Percentiles rank a stretch among this genome's conserved stretches.
These are phyloP conservation scores for Amyloporia xantha DNA, from an alignment of 768 basidiomycete genomes.

Conservation along the genomic window DNA sequence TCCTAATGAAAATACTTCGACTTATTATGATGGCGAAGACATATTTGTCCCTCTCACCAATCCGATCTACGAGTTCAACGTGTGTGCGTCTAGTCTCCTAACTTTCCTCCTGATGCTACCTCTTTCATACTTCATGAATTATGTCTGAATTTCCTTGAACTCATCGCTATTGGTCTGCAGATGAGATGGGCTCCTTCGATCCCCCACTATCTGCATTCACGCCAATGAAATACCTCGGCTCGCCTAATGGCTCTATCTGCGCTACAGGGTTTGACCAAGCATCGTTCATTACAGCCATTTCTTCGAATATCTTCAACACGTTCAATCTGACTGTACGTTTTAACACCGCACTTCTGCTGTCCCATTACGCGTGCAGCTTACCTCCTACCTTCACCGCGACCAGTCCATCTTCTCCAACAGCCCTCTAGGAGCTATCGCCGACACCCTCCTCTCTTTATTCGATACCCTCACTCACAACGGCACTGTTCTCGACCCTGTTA, in stretches of 20 bases:
- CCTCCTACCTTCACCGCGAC: not conserved
- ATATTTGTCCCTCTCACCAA: slow-evolving; percentile 33
- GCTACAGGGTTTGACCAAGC: slow-evolving; percentile 71
- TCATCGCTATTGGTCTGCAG: slow-evolving; percentile 24
- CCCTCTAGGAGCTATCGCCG: not conserved
- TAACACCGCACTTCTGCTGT: not conserved
- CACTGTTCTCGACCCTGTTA: slow-evolving; percentile 7
- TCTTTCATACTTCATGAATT: too few species aligned
- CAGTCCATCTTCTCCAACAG: not conserved
- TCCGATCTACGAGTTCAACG: slow-evolving; percentile 27
- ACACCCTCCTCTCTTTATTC: slow-evolving; percentile 37
- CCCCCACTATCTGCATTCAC: slow-evolving; percentile 62
- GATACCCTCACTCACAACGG: slow-evolving; percentile 8
- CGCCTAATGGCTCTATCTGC: slow-evolving; percentile 54
- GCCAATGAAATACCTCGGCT: slow-evolving; percentile 59
- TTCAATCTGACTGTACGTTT: slow-evolving; percentile 16
- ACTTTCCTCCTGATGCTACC: too few species aligned
- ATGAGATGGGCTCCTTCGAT: slow-evolving; percentile 72
- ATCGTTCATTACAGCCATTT: slow-evolving; percentile 69
- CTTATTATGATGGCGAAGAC: slow-evolving; percentile 41
- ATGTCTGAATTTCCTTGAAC: not conserved
- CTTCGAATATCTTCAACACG: slow-evolving; percentile 66
- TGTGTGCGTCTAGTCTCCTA: slow-evolving; percentile 13
- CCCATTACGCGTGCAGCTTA: too few species aligned
- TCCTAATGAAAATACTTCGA: slow-evolving; percentile 34